Conservation (phyloP, 331 rosid species). For the Spiraea crenata region DNA sequence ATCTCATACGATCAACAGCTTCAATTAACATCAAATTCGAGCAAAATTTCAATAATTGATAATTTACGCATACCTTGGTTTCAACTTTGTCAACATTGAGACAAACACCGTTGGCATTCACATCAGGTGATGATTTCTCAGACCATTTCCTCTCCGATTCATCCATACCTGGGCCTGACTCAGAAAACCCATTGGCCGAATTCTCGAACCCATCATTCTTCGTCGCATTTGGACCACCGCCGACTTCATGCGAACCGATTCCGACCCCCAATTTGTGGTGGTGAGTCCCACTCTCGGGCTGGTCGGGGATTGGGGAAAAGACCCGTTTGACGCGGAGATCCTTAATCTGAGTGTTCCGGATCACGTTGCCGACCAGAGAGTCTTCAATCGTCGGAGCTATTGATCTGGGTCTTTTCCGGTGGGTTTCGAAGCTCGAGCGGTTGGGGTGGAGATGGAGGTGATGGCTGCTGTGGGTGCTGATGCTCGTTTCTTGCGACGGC, state of each 20-base stretch:
- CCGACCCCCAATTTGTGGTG: not conserved
- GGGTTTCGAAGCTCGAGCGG: conserved; percentile 13
- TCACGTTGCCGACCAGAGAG: conserved; percentile 3
- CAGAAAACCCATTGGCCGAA: not conserved
- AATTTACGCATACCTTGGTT: conserved; percentile 43
- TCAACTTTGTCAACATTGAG: conserved; percentile 10
- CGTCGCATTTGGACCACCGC: not conserved
- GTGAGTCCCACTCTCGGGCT: not conserved
- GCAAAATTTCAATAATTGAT: not conserved
- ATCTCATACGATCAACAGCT: not conserved
- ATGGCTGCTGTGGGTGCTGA: conserved; percentile 29
- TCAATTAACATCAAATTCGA: conserved; percentile 1
- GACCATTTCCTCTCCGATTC: not conserved
- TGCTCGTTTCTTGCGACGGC: not conserved
- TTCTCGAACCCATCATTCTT: conserved; percentile 2
- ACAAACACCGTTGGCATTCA: conserved; percentile 12
- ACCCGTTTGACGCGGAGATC: conserved; percentile 74
- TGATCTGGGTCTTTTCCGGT: conserved; percentile 11
- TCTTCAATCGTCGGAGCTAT: not conserved
- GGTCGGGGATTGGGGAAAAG: conserved; percentile 41
- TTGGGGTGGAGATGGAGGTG: conserved; percentile 24
- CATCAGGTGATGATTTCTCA: conserved; percentile 40
- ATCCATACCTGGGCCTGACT: not conserved
- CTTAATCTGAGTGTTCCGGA: conserved; percentile 30
- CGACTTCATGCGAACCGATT: conserved; percentile 3